These are phyloP conservation scores for Inga oerstediana DNA, from an alignment of 306 rosid species.

Conservation along the genomic window DNA sequence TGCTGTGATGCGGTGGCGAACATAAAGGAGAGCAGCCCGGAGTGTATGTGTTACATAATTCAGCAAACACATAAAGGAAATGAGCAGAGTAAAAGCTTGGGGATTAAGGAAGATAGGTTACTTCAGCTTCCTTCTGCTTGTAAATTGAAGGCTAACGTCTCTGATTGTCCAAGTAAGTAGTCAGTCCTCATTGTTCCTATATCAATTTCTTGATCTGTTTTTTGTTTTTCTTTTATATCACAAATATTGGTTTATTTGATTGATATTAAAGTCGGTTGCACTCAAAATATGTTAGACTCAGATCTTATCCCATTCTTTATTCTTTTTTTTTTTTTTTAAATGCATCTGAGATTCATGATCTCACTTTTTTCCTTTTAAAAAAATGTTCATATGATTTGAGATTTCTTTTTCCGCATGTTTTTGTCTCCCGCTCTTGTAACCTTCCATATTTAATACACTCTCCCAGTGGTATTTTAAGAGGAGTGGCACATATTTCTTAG, in stretches of 20 bases:
- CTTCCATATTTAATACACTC: too few relatives aligned
- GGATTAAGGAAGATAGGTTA: constrained; percentile 63
- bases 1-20: constrained; percentile 59
- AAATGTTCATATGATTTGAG: not conserved
- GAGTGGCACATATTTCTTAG: too few relatives aligned
- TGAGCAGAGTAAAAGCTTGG: constrained; percentile 49
- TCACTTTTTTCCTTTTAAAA: not conserved
- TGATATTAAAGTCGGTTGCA: not conserved
- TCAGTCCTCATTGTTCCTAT: too few relatives aligned
- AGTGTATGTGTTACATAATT: constrained; percentile 76
- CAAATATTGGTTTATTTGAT: too few relatives aligned
- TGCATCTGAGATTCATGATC: not conserved
- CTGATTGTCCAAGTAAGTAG: constrained; percentile 71
- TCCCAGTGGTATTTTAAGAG: too few relatives aligned
- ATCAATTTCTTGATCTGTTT: too few relatives aligned
- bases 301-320: not conserved
- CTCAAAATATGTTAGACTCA: not conserved
- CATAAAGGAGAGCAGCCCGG: constrained; percentile 58
- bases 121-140: constrained; percentile 80
- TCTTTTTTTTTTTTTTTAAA: not conserved
- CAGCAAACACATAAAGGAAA: constrained; percentile 64
- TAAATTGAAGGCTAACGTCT: constrained; percentile 52
- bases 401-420: not conserved
- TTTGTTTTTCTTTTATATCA: not conserved
- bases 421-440: too few relatives aligned